A percentile compares a stretch with the other conserved stretches of the same genome.
These are phyloP conservation scores for Takashimella koratensis DNA, from an alignment of 1,284 basidiomycete genomes.

Conservation along the genomic window DNA sequence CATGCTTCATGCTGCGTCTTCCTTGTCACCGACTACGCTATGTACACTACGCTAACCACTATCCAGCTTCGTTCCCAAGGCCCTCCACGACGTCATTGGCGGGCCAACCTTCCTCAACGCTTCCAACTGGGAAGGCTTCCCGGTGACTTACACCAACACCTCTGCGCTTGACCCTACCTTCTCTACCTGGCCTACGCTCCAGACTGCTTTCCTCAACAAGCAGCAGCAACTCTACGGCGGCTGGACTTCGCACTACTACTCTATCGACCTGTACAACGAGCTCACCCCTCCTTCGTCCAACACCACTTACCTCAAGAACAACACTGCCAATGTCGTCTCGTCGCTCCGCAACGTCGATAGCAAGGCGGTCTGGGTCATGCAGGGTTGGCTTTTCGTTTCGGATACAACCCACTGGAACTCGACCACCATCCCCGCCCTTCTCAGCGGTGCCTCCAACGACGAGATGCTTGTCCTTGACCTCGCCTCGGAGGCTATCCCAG, in stretches of 20 bases:
- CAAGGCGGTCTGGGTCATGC: constrained; percentile 52
- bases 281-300: constrained; percentile 50
- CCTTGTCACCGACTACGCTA: too few relatives aligned
- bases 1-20: too few relatives aligned
- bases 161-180: constrained; percentile 53
- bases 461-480: constrained; percentile 53
- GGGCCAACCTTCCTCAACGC: constrained; percentile 47
- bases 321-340: constrained; percentile 46
- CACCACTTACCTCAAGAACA: constrained; percentile 45
- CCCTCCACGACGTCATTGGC: constrained; percentile 43
- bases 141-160: constrained; percentile 40
- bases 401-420: constrained; percentile 48
- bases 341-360: constrained; percentile 50
- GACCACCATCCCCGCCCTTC: constrained; percentile 50
- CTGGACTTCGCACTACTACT: constrained; percentile 50
- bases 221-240: constrained; percentile 50
- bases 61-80: constrained; percentile 51
- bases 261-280: constrained; percentile 55
- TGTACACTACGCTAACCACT: too few relatives aligned
- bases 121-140: constrained; percentile 6
- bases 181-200: constrained; percentile 48
- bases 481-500: constrained; percentile 51
- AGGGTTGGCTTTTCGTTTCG: constrained; percentile 51
- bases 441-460: constrained; percentile 48
- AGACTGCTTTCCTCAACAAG: constrained; percentile 51